Evolutionary conservation across 768 basidiomycete genomes (phyloP).

Genomic region (Leccinellum rugosiceps): DNA sequence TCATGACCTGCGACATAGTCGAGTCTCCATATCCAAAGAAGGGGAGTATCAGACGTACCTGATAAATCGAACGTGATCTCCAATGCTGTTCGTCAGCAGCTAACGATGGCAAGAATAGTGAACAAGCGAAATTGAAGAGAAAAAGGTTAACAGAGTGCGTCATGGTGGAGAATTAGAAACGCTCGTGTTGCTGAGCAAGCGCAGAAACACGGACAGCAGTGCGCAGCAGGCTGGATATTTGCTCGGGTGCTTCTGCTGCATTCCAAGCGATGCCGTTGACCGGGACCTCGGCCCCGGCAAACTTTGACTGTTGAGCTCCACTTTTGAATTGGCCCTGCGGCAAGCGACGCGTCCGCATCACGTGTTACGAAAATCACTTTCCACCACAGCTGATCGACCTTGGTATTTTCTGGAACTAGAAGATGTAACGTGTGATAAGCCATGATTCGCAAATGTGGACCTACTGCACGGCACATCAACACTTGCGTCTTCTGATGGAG

Average conservation of each 20-base stretch:
- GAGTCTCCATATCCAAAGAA: neutral
- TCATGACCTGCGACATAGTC: slow-evolving; percentile 38
- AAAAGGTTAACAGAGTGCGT: slow-evolving; percentile 3
- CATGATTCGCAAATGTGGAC: neutral
- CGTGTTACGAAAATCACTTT: slow-evolving; percentile 26
- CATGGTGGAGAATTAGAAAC: slow-evolving; percentile 9
- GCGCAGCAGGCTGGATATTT: neutral
- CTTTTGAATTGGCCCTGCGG: slow-evolving; percentile 4
- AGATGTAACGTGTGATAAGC: neutral
- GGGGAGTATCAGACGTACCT: slow-evolving; percentile 30
- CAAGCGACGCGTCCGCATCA: slow-evolving; percentile 13
- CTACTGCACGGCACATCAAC: neutral
- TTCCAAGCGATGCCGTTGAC: slow-evolving; percentile 24
- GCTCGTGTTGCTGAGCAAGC: neutral
- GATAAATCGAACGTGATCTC: slow-evolving; percentile 55
- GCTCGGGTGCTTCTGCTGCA: slow-evolving; percentile 6
- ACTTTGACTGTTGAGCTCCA: neutral
- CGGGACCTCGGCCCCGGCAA: slow-evolving; percentile 17
- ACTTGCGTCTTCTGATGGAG: too few relatives aligned
- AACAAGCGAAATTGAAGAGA: slow-evolving; percentile 5
- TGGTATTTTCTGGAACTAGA: neutral
- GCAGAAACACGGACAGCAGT: neutral
- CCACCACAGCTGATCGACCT: neutral
- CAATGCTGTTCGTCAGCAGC: slow-evolving; percentile 46
- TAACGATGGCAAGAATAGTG: slow-evolving; percentile 8